phyloP scores from a whole-genome alignment of 139 green algal genomes.

The Chlorella sp. region DNA sequence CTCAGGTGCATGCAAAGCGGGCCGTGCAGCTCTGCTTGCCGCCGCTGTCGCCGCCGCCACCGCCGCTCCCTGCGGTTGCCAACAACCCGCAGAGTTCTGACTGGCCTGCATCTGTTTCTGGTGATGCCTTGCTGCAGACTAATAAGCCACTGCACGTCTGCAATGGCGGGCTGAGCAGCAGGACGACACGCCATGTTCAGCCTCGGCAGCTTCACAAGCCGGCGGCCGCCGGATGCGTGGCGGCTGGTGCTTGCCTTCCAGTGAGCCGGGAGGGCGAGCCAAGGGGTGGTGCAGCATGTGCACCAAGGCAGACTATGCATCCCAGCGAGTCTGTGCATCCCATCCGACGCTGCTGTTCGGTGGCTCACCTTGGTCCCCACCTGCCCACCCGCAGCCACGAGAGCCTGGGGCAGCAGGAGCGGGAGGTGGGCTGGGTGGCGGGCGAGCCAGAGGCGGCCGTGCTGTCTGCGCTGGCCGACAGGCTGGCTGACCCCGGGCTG shows the following conservation, averaged over 20 bases:
- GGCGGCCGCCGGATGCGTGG: slow-evolving; percentile 29
- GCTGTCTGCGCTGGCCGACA: slow-evolving; percentile 24
- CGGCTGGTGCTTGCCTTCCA: slow-evolving; percentile 8
- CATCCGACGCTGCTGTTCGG: neutral
- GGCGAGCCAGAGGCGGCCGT: slow-evolving; percentile 34
- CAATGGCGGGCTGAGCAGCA: no score
- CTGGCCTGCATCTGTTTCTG: neutral
- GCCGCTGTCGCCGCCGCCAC: no score
- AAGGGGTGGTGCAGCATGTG: neutral
- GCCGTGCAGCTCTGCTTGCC: no score
- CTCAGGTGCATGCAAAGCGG: no score
- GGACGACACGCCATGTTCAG: slow-evolving; percentile 2
- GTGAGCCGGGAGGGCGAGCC: neutral
- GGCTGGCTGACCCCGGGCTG: slow-evolving; percentile 28
- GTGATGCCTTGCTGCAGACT: neutral
- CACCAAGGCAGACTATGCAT: neutral
- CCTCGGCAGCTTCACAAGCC: neutral
- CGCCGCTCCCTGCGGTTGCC: no score
- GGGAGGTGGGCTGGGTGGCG: slow-evolving; percentile 38
- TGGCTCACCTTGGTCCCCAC: neutral
- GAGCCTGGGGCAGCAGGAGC: neutral
- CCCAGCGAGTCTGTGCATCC: no score
- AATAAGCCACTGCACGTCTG: no score
- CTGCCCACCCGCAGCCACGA: neutral
- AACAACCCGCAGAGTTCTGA: neutral